A percentile compares a stretch with the other conserved stretches of the same genome.
Evolutionary conservation across 139 green algal genomes (phyloP).

Genomic region (Desmodesmus armatus): DNA sequence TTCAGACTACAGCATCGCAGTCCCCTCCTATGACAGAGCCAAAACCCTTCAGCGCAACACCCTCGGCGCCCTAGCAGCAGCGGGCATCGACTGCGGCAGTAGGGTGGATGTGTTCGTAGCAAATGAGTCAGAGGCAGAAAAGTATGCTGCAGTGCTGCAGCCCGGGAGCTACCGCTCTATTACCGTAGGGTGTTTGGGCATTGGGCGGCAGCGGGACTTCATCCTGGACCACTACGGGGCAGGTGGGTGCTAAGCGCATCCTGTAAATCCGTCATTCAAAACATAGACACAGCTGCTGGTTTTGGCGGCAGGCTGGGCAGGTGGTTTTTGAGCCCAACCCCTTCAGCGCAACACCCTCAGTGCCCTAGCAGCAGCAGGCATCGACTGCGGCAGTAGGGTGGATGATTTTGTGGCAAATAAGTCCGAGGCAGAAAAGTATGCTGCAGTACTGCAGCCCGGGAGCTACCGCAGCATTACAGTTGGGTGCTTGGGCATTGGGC

Average conservation of each 20-base stretch:
- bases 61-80: background rate
- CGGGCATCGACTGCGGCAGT: background rate
- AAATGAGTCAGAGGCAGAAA: background rate
- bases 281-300: too few relatives aligned
- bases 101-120: slow-evolving; percentile 21
- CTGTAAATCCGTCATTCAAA: too few relatives aligned
- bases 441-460: background rate
- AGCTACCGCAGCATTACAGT: background rate
- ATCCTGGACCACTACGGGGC: slow-evolving; percentile 16
- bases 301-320: too few relatives aligned
- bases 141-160: background rate
- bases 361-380: background rate
- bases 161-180: background rate
- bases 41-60: background rate
- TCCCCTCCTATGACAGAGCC: slow-evolving; percentile 29
- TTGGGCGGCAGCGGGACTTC: slow-evolving; percentile 3
- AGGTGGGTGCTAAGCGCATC: too few relatives aligned
- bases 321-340: too few relatives aligned
- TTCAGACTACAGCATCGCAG: slow-evolving; percentile 20
- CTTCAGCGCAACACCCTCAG: background rate
- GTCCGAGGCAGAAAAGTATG: background rate
- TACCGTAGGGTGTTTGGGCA: background rate
- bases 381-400: background rate
- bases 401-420: slow-evolving; percentile 13
- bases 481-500: slow-evolving; percentile 16